These are phyloP conservation scores for Priceomyces haplophilus DNA, from an alignment of 805 yeast species.

Conservation along the genomic window DNA sequence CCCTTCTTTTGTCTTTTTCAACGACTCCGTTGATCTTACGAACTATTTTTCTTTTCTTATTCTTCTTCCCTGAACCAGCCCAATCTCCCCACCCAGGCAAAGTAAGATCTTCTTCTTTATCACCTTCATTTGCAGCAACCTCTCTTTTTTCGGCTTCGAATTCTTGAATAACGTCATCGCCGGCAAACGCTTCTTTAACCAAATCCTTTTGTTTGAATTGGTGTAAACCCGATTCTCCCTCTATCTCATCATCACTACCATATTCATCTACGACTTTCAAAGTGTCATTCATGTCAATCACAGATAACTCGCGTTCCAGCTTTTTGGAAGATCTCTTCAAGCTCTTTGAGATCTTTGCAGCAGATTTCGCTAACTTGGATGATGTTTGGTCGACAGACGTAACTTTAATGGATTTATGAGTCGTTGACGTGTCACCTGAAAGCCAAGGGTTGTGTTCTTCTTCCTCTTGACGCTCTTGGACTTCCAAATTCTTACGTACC, in stretches of 20 bases:
- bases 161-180: slow-evolving; percentile 86
- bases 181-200: slow-evolving; percentile 91
- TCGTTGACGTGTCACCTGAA: slow-evolving; percentile 12
- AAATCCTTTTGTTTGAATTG: slow-evolving; percentile 79
- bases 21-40: slow-evolving; percentile 77
- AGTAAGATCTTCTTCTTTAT: slow-evolving; percentile 78
- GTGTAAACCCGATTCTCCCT: slow-evolving; percentile 32
- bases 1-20: slow-evolving; percentile 68
- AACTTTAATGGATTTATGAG: slow-evolving; percentile 31
- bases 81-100: slow-evolving; percentile 98
- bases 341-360: slow-evolving; percentile 36
- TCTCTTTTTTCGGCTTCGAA: slow-evolving; percentile 75
- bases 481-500: slow-evolving; percentile 3
- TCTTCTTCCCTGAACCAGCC: slow-evolving; percentile 63
- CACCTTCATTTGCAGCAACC: slow-evolving; percentile 73
- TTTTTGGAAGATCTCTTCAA: slow-evolving; percentile 33
- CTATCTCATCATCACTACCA: slow-evolving; percentile 36
- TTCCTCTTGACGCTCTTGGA: slow-evolving; percentile 11
- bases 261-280: slow-evolving; percentile 51
- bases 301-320: slow-evolving; percentile 34
- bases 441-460: slow-evolving; percentile 40
- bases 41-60: slow-evolving; percentile 57
- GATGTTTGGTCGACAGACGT: slow-evolving; percentile 33
- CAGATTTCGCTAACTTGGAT: slow-evolving; percentile 36
- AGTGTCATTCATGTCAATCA: slow-evolving; percentile 53